phyloP scores from a whole-genome alignment of 129 eudicot species.

The Silybum marianum region DNA sequence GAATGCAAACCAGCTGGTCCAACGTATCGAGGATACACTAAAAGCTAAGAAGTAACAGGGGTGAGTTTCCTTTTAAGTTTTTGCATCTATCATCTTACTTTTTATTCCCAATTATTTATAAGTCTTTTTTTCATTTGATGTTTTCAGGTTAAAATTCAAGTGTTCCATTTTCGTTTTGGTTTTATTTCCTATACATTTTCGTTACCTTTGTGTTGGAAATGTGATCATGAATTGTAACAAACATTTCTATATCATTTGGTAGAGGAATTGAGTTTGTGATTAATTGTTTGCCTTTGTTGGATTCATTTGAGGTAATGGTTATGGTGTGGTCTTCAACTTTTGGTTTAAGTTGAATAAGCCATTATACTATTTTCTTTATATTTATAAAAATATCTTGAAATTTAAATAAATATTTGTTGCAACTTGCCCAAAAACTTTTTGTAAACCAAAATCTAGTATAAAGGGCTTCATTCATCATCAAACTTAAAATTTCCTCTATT shows the following conservation, averaged over 20 bases:
- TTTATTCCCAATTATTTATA: not conserved
- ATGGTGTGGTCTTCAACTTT: not conserved
- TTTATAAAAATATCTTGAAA: too few species aligned
- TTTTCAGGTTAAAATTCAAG: conserved; percentile 6
- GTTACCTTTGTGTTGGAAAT: conserved; percentile 9
- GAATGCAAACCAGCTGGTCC: conserved; percentile 60
- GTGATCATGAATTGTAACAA: conserved; percentile 6
- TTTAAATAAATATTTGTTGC: too few species aligned
- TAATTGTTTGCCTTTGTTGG: not conserved
- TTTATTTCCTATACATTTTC: conserved; percentile 4
- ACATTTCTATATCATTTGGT: not conserved
- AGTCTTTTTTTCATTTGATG: not conserved
- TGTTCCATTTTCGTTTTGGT: not conserved
- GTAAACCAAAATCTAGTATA: too few species aligned
- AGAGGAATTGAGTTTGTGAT: not conserved
- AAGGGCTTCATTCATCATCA: too few species aligned
- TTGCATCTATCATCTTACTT: not conserved
- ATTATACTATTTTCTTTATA: too few species aligned
- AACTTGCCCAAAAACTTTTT: too few species aligned
- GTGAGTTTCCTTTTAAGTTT: not conserved
- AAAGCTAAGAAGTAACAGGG: conserved; percentile 42
- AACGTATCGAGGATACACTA: conserved; percentile 63
- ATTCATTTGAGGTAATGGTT: not conserved
- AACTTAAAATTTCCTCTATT: too few species aligned
- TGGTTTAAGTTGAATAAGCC: too few species aligned